Evolutionary conservation across 345 rosid species (phyloP).

Genomic region (Conringia planisiliqua): DNA sequence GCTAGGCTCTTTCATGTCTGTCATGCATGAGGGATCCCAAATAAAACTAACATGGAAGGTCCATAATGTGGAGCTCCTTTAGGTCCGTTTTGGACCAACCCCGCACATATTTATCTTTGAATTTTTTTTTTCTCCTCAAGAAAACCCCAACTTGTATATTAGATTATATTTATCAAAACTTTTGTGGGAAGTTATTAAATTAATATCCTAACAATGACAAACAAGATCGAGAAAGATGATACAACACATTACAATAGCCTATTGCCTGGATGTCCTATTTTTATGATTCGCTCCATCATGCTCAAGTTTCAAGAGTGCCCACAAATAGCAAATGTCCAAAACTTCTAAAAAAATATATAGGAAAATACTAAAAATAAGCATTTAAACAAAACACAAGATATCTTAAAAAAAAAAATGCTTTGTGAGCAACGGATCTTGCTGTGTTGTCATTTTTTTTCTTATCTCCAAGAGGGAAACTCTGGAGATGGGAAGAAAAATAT

Average conservation of each 20-base stretch:
- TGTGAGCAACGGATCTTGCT: not conserved
- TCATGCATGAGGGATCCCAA: too few relatives aligned
- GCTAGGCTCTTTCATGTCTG: too few relatives aligned
- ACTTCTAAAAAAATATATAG: constrained; percentile 2
- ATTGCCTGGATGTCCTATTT: not conserved
- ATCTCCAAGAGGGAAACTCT: not conserved
- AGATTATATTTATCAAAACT: too few relatives aligned
- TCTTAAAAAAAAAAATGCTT: not conserved
- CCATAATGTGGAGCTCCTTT: too few relatives aligned
- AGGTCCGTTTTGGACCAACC: too few relatives aligned
- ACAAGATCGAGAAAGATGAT: not conserved
- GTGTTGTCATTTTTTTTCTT: constrained; percentile 15
- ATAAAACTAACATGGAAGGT: too few relatives aligned
- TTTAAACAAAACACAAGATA: not conserved
- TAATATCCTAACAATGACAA: not conserved
- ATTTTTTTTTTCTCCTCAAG: too few relatives aligned
- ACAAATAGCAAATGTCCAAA: constrained; percentile 7
- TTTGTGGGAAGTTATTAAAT: too few relatives aligned
- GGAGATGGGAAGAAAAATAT: constrained; percentile 12
- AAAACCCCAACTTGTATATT: too few relatives aligned
- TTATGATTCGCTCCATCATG: not conserved
- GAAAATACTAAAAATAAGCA: constrained; percentile 17
- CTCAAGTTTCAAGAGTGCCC: not conserved
- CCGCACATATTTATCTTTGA: too few relatives aligned
- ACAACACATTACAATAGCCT: not conserved